Evolutionary conservation across 2,329 filamentous ascomycete species (phyloP), one percentile per base, ranked within the genome.

Genomic region (Aspergillus piperis): DNA sequence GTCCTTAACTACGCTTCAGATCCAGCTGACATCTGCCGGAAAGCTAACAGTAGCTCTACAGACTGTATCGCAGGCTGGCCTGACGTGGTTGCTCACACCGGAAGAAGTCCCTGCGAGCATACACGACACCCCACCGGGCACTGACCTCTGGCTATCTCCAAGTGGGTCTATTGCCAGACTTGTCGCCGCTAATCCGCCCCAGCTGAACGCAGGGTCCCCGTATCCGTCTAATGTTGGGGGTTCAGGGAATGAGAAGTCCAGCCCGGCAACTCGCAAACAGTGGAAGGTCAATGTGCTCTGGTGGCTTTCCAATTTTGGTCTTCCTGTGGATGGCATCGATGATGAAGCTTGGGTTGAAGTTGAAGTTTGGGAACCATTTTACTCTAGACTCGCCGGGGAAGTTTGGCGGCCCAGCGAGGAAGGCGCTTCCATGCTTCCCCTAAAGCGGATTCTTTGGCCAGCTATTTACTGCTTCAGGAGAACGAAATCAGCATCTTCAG

Each of bases 391-490:
- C 48, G 72, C 74, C 38, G 73, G 74, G 23, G 75, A 75, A 54
- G 65, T 66, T 42, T 66, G 66, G 63, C 65, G 71, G 38, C 64
- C 70, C 44, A 68, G 59, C 57, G 68, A 70, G 50, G 69, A 70
- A 59, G 62, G 58, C 55, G 68, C 68, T 47, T 67, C 71, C 13
- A 62, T 66, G 17, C 66, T 75, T 59, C 70, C 73, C 25, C 68
- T 77, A 61, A 78, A 76, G 64, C 75, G 76, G 23, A 74, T 80
- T 55, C 67, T 79, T 54, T 81, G 79, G 79, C 79, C 79, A 19
- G 75, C 77, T 30, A 68, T 71, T 21, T 76, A 77, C 61, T 80
- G 77, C 65, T 81, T 81, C 62, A 69, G 65, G 58, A 73, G 77
- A 52, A 65, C 65, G 44, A 70, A 64, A n/a, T 63, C 69, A 50